Evolutionary conservation across 225 moss, liverwort and hornwort species (phyloP), one percentile per base, ranked within the genome.

Genomic region (Thuidium tamariscinum): DNA sequence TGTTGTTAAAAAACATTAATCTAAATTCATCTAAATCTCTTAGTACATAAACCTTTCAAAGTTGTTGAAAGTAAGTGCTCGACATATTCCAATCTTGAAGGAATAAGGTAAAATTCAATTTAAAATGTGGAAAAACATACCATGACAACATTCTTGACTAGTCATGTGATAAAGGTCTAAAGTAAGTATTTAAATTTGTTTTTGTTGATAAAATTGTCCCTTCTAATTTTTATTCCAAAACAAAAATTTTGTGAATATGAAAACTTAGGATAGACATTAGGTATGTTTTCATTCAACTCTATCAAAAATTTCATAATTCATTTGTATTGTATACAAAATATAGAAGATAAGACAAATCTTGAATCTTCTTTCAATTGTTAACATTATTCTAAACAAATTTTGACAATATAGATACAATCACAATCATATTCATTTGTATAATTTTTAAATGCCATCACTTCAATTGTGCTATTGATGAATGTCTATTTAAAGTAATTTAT

Each of bases 261-360:
- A 74, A 51, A 51, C 0, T 8, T 21, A 74, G 1, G 8, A 1
- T 22, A 13, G 1, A 1, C 4, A 52, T 52, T 52, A 22, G 20
- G 0, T 22, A 25, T 2, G 15, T 2, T 52, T n/a, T 5, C 22
- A 54, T 14, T 23, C 25, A 75, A 25, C 0, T 14, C 8, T 52
- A n/a, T n/a, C 5, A 52, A n/a, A 42, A 66, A n/a, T 18, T 21
- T 22, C 5, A 22, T 22, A 13, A 2, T 56, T 26, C 2, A 21
- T 51, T 21, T 3, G 8, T 5, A 13, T 0, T 0, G 0, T 1
- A 21, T 32, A 7, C 7, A 20, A 34, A 51, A 30, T 12, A 34
- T 13, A 13, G 0, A 51, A 34, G 4, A 4, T 21, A 12, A 13
- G 13, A 34, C 1, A 13, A 48, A 7, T 32, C 4, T 51, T 20